phyloP scores from a whole-genome alignment of 148 eudicot species.

The Cornus controversa region DNA sequence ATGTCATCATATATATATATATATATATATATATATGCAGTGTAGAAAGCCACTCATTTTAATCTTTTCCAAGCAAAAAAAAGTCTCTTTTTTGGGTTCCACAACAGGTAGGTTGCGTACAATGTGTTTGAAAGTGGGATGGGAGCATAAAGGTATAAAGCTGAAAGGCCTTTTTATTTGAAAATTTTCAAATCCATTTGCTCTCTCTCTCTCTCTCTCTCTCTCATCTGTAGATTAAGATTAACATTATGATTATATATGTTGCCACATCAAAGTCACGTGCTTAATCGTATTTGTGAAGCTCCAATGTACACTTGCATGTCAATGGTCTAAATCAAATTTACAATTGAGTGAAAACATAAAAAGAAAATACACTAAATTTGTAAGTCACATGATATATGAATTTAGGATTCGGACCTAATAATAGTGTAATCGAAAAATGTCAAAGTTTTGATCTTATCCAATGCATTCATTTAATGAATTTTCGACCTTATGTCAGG shows the following conservation, averaged over 20 bases:
- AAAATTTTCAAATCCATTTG: slow-evolving; percentile 1
- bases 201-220: neutral
- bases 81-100: slow-evolving; percentile 15
- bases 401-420: too few relatives aligned
- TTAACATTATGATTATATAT: slow-evolving; percentile 3
- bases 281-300: slow-evolving; percentile 6
- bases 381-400: too few relatives aligned
- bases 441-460: too few relatives aligned
- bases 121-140: slow-evolving; percentile 30
- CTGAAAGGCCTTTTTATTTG: slow-evolving; percentile 22
- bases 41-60: too few relatives aligned
- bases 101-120: slow-evolving; percentile 33
- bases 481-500: too few relatives aligned
- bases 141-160: slow-evolving; percentile 36
- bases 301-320: neutral
- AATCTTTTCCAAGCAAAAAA: neutral
- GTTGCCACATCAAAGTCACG: slow-evolving; percentile 18
- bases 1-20: slow-evolving; percentile 45
- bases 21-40: too few relatives aligned
- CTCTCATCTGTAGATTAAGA: neutral
- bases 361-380: too few relatives aligned
- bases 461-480: too few relatives aligned
- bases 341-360: too few relatives aligned
- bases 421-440: too few relatives aligned
- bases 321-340: neutral